Base-by-base conservation (phyloP, 768 basidiomycete genomes). In the Termitomyces sp. region DNA sequence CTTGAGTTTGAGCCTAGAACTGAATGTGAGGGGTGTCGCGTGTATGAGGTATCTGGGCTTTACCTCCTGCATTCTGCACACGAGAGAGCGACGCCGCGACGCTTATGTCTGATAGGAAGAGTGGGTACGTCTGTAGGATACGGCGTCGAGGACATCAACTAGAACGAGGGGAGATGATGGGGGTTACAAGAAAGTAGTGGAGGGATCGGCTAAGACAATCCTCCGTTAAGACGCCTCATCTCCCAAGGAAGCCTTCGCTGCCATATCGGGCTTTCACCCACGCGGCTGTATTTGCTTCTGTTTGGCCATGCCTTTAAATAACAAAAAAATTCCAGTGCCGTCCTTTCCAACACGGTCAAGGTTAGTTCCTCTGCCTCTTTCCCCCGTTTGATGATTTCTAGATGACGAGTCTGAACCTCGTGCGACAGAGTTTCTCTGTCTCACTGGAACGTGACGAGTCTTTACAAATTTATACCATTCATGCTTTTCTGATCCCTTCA, bases 341-440 rank as follows among this genome's bases (percentile, higher is more conserved):
- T 59, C 45, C 50, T 43, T 40, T 59, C 54, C 60, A 61, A 58
- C 56, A 57, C 58, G 56, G 54, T 14, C 20, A 52, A 59, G 63
- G 65, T 72, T 57, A 63, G 67, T 59, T 43, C 50, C 52, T 38
- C 45, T 54, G 48, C 51, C 58, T 58, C 54, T 46, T 57, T 41
- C 22, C 38, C 55, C 45, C 46, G 33, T 59, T 65, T 67, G 78
- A 79, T 79, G 79, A 78, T 59, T 58, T 67, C 68, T 76, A 80
- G 79, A 81, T 82, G 80, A 80, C 91, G 91, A 93, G 92, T 94
- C 92, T 77, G 92, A 93, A 72, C 68, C 67, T 69, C 70, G 64
- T 60, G 67, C 59, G 67, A 63, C 75, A 77, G 80, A 85, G 85
- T 81, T 85, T 83, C 85, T 83, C 80, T 78, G 70, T 72, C 66